Evolutionary conservation across 75 land plant genomes (phyloP), one percentile per base, ranked within the genome.

Genomic region (Sequoia sempervirens): DNA sequence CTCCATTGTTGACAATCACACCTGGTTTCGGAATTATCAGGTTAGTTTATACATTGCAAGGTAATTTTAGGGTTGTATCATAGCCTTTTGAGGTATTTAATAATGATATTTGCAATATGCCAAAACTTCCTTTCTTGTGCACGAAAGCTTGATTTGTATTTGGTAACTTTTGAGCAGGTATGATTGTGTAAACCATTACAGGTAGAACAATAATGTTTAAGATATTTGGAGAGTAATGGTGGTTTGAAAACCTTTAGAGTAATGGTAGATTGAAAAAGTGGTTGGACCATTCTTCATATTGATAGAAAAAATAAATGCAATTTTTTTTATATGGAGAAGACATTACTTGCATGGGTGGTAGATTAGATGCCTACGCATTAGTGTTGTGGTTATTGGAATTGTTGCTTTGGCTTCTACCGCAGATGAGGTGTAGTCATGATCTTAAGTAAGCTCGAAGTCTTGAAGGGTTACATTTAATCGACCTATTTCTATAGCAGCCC

Each of bases 1-100:
- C 80, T 94, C 98, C 23, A 91, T 97, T 50, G 91, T 92, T 47
- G 99, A 97, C 85, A 93, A 94, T 84, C 99, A 97, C 34, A 88
- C 96, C 56, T 97, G 99, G 99, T 97, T 97, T 85, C 91, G 99
- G 5, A 97, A 97, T 82, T 97, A 96, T 82, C 99, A 97, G 98
- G 94, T 93, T 58, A 54, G 85, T 37, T 40, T 28, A 36, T 75
- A 13, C 30, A 23, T n/a, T 81, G 84, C 30, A 83, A 11, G 43
- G 7, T 17, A 18, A 23, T 83, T 43, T 11, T 28, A n/a, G 38
- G 12, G 10, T 83, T 78, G 38, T 32, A 32, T 32, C 36, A 2
- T 32, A 70, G 36, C 32, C 36, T 61, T 70, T 32, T 40, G 40
- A 46, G 7, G 18, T 82, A 43, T 78, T 45, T 78, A 45, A 78